A percentile compares a stretch with the other conserved stretches of the same genome.
These are phyloP conservation scores for Tritrichomonas foetus DNA, from an alignment of 208 protist species.

Conservation along the genomic window DNA sequence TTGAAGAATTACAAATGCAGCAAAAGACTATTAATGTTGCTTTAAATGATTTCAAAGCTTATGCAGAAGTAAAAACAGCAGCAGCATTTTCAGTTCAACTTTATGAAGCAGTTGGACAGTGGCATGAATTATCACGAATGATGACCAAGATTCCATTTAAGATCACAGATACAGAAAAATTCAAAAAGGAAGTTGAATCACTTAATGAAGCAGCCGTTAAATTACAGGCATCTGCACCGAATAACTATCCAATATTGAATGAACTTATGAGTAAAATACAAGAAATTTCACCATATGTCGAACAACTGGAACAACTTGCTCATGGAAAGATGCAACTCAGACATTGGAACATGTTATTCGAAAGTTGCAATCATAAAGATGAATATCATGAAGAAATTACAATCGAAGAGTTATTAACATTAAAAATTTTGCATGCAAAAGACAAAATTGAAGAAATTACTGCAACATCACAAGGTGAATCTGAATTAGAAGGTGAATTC, in stretches of 20 bases:
- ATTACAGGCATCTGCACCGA: neutral
- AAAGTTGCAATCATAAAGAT: neutral
- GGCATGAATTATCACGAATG: neutral
- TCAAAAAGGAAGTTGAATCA: neutral
- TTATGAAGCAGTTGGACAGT: neutral
- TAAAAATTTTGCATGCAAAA: neutral
- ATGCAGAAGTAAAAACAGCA: neutral
- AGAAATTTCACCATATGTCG: neutral
- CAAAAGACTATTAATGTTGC: neutral
- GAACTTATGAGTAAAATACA: neutral
- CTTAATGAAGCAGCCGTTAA: neutral
- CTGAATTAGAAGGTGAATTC: slow-evolving; percentile 5
- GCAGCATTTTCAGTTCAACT: neutral
- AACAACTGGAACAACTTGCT: neutral
- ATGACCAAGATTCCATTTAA: neutral
- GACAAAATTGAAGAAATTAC: neutral
- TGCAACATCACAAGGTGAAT: neutral
- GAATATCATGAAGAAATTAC: neutral
- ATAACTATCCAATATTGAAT: neutral
- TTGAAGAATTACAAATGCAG: neutral
- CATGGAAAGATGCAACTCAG: neutral
- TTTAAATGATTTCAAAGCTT: neutral
- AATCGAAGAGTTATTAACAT: neutral
- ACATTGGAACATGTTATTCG: neutral
- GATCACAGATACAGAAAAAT: neutral